Base-by-base conservation (phyloP, 2,329 filamentous ascomycete genomes). In the Fusarium sp. region DNA sequence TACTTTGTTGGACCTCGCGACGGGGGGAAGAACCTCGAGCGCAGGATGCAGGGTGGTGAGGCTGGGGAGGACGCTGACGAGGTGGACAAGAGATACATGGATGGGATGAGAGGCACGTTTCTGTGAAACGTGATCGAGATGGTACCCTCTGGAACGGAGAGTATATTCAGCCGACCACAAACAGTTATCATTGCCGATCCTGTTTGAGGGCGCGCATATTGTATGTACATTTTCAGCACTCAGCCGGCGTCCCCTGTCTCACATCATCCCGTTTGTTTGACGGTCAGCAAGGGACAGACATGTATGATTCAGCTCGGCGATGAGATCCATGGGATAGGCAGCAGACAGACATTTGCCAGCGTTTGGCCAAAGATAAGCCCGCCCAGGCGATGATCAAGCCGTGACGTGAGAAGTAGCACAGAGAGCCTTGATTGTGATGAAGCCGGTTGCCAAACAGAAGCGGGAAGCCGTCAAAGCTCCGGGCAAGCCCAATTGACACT, bases 181-280 rank as follows among this genome's bases (percentile, higher is more conserved):
- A 13, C 18, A 11, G 36, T 40, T 40, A 40, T 40, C 16, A 40
- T 23, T 34, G 50, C 29, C 31, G 50, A 54, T 54, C 29, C 50
- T 34, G 27, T 51, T 51, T 51, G 27, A 33, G 49, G 31, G 31
- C 18, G 31, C 31, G 23, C 44, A 64, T 33, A 38, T 50, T 55
- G 55, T 38, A 50, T 61, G 51, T 64, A 58, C 55, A 55, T 38
- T 38, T 33, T n/a, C 20, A 46, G 40, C 27, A 49, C 68, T 51
- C 61, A 62, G 46, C 40, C 33, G 18, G 42, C 33, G 27, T 33
- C 57, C 64, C 68, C 64, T 70, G 68, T 68, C 61, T 65, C 61
- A 70, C 64, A 62, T 65, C 51, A 70, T 71, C 64, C 53, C 61
- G 57, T 62, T 34, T 55, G 36, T 60, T 71, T 71, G 68, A 71